These are phyloP conservation scores for Trichopus zeylanicus DNA, from an alignment of 116 monocot genomes.

Conservation along the genomic window DNA sequence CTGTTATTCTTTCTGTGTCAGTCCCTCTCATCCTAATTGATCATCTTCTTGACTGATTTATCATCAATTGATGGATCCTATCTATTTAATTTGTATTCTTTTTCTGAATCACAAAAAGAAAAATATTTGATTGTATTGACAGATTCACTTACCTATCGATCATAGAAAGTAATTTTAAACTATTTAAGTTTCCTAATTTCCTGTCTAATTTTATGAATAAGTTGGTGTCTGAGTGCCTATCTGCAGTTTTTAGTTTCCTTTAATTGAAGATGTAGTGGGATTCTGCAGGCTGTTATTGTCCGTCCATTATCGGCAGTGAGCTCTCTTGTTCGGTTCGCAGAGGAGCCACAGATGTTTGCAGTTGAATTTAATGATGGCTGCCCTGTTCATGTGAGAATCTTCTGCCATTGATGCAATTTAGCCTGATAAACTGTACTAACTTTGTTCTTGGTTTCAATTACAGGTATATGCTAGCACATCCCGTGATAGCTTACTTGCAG, in stretches of 20 bases:
- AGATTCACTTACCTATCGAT: too few species aligned
- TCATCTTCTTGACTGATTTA: too few species aligned
- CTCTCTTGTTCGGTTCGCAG: conserved; percentile 93
- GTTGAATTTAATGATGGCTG: conserved; percentile 98
- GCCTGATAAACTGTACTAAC: not conserved
- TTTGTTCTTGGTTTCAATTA: conserved; percentile 9
- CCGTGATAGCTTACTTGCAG: conserved; percentile 92
- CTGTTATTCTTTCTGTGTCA: too few species aligned
- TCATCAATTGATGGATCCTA: too few species aligned
- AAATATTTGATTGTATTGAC: too few species aligned
- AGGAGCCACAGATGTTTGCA: conserved; percentile 99
- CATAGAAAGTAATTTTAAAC: too few species aligned
- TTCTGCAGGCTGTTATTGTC: conserved; percentile 87
- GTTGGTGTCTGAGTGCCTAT: too few species aligned
- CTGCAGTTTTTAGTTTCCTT: not conserved
- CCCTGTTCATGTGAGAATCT: conserved; percentile 78
- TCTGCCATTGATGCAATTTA: not conserved
- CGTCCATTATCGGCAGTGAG: conserved; percentile 80
- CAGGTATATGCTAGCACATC: conserved; percentile 99
- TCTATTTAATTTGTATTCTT: too few species aligned
- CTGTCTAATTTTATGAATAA: not conserved
- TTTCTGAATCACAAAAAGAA: too few species aligned
- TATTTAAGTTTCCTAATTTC: not conserved
- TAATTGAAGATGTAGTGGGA: not conserved
- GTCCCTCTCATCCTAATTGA: too few species aligned